Percentiles rank a stretch among this genome's conserved stretches.
Evolutionary conservation across 352 stramenopile species (phyloP).

Genomic region (Globisporangium lucens): DNA sequence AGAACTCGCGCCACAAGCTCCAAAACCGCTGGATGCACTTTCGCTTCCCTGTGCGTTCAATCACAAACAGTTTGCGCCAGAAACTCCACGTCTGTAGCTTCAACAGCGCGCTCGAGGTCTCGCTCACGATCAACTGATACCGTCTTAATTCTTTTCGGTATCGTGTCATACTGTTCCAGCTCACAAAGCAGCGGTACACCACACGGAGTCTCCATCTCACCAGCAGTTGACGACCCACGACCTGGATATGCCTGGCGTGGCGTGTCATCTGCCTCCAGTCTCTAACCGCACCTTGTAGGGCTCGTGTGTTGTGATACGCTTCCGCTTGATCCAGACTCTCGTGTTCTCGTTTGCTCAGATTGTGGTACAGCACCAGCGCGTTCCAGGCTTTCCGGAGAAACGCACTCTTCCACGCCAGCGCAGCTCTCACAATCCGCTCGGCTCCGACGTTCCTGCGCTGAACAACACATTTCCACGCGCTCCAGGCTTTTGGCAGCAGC

Average conservation of each 20-base stretch:
- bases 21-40: conserved; percentile 25
- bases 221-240: conserved; percentile 24
- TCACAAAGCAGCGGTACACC: conserved; percentile 33
- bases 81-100: conserved; percentile 27
- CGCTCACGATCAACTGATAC: conserved; percentile 1
- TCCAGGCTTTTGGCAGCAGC: conserved; percentile 30
- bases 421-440: conserved; percentile 5
- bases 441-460: neutral
- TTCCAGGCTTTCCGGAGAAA: conserved; percentile 29
- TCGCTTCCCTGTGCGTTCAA: conserved; percentile 19
- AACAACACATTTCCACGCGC: conserved; percentile 20
- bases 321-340: conserved; percentile 13
- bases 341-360: neutral
- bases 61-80: conserved; percentile 40
- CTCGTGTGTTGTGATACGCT: conserved; percentile 7
- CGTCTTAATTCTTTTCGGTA: neutral
- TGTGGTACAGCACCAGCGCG: conserved; percentile 16
- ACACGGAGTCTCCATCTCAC: conserved; percentile 38
- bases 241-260: neutral
- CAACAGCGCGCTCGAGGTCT: neutral
- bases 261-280: conserved; percentile 15
- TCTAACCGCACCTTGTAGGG: conserved; percentile 10
- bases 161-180: conserved; percentile 14
- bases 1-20: conserved; percentile 20
- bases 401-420: conserved; percentile 22